Evolutionary conservation across 1,139 yeast species (phyloP).

Genomic region (Hyphopichia pseudoburtonii): DNA sequence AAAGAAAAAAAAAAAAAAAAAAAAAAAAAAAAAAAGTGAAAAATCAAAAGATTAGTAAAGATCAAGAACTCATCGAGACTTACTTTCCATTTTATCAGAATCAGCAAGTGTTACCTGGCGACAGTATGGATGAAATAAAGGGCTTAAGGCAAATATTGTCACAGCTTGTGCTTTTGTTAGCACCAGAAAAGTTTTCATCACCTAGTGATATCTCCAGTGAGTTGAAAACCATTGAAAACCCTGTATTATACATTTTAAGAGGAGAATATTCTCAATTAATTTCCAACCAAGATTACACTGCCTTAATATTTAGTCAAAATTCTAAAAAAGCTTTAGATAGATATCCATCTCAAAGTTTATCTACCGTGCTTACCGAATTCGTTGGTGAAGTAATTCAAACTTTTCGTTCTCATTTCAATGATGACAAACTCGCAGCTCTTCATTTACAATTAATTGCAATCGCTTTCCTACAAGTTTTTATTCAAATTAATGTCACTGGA

Average conservation of each 20-base stretch:
- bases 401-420: slow-evolving; percentile 8
- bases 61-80: neutral
- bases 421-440: slow-evolving; percentile 6
- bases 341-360: slow-evolving; percentile 22
- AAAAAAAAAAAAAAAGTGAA: neutral
- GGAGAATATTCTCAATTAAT: slow-evolving; percentile 29
- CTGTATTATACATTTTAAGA: slow-evolving; percentile 16
- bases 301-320: slow-evolving; percentile 13
- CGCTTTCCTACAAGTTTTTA: slow-evolving; percentile 63
- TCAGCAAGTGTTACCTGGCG: too few relatives aligned
- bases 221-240: slow-evolving; percentile 10
- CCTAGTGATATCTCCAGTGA: slow-evolving; percentile 9
- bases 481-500: slow-evolving; percentile 83
- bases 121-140: slow-evolving; percentile 7
- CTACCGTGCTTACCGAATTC: slow-evolving; percentile 19
- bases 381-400: slow-evolving; percentile 14
- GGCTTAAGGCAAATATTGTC: slow-evolving; percentile 19
- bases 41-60: neutral
- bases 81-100: neutral
- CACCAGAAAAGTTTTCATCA: slow-evolving; percentile 17
- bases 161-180: slow-evolving; percentile 26
- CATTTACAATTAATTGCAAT: slow-evolving; percentile 48
- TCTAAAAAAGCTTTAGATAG: slow-evolving; percentile 12
- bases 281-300: slow-evolving; percentile 14
- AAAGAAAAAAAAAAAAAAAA: slow-evolving; percentile 1